Evolutionary conservation across 306 rosid species (phyloP).

Genomic region (Inga oerstediana): DNA sequence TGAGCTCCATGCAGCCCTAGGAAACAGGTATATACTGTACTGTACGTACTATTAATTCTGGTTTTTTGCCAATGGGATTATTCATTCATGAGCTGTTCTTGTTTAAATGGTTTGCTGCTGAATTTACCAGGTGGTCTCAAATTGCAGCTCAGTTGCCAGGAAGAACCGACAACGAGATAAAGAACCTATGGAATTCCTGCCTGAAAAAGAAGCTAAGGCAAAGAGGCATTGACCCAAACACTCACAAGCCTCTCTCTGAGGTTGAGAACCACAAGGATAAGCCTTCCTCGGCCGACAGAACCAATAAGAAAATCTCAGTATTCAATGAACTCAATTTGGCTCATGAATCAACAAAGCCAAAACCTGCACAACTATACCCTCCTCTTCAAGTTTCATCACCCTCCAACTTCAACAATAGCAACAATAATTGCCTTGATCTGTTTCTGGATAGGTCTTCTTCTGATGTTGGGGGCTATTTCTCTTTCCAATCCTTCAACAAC

Average conservation of each 20-base stretch:
- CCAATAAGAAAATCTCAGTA: background rate
- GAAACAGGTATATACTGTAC: slow-evolving; percentile 57
- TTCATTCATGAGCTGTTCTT: background rate
- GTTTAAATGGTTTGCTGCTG: background rate
- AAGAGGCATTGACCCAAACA: slow-evolving; percentile 91
- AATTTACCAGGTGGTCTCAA: slow-evolving; percentile 81
- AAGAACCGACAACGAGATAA: slow-evolving; percentile 94
- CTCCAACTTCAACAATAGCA: slow-evolving; percentile 36
- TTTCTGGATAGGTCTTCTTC: slow-evolving; percentile 53
- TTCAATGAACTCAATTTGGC: background rate
- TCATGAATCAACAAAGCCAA: slow-evolving; percentile 22
- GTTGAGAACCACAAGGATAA: slow-evolving; percentile 35
- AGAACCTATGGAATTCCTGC: slow-evolving; percentile 89
- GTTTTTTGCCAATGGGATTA: background rate
- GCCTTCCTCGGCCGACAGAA: background rate
- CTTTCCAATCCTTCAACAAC: slow-evolving; percentile 55
- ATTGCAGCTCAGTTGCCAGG: slow-evolving; percentile 94
- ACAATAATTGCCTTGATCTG: slow-evolving; percentile 44
- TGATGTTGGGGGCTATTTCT: slow-evolving; percentile 53
- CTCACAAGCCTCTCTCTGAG: slow-evolving; percentile 73
- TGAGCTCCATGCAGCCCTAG: slow-evolving; percentile 86
- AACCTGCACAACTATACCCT: slow-evolving; percentile 42
- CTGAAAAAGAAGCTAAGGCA: slow-evolving; percentile 92
- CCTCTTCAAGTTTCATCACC: slow-evolving; percentile 44
- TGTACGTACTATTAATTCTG: background rate